Percentiles rank a stretch among this genome's conserved stretches.
phyloP scores from a whole-genome alignment of 257 asterid genomes.

The Capsicum pubescens region DNA sequence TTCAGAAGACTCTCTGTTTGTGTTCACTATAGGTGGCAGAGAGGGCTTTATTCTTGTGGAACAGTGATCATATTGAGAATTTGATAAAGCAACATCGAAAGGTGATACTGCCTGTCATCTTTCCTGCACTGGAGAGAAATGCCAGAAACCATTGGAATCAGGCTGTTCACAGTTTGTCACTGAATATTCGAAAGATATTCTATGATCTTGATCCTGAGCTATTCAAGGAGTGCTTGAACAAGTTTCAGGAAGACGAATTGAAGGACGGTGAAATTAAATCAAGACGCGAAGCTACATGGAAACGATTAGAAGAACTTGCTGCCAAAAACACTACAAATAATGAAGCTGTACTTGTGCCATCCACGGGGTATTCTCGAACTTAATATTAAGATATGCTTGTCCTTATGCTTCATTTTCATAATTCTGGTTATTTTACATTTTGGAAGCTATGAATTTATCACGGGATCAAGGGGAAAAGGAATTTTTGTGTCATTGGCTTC shows the following conservation, averaged over 20 bases:
- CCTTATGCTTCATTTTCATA: not conserved
- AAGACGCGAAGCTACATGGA: slow-evolving; percentile 74
- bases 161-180: slow-evolving; percentile 73
- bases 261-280: slow-evolving; percentile 53
- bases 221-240: slow-evolving; percentile 70
- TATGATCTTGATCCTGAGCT: slow-evolving; percentile 80
- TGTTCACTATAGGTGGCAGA: slow-evolving; percentile 68
- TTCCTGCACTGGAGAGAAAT: slow-evolving; percentile 79
- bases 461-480: slow-evolving; percentile 7
- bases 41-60: slow-evolving; percentile 84
- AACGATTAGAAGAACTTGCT: slow-evolving; percentile 66
- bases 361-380: slow-evolving; percentile 37
- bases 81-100: slow-evolving; percentile 71
- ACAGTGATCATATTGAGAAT: slow-evolving; percentile 78
- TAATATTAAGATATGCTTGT: slow-evolving; percentile 27
- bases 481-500: slow-evolving; percentile 25
- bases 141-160: slow-evolving; percentile 85
- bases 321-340: slow-evolving; percentile 52
- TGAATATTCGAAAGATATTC: slow-evolving; percentile 72
- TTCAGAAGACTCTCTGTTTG: not conserved
- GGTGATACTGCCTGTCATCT: slow-evolving; percentile 75
- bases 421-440: slow-evolving; percentile 13
- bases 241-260: slow-evolving; percentile 68
- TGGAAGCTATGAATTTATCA: slow-evolving; percentile 23
- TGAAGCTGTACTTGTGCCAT: slow-evolving; percentile 65